These are phyloP conservation scores for Aspergillus neotritici DNA, from an alignment of 2,329 filamentous ascomycete genomes.

Conservation along the genomic window DNA sequence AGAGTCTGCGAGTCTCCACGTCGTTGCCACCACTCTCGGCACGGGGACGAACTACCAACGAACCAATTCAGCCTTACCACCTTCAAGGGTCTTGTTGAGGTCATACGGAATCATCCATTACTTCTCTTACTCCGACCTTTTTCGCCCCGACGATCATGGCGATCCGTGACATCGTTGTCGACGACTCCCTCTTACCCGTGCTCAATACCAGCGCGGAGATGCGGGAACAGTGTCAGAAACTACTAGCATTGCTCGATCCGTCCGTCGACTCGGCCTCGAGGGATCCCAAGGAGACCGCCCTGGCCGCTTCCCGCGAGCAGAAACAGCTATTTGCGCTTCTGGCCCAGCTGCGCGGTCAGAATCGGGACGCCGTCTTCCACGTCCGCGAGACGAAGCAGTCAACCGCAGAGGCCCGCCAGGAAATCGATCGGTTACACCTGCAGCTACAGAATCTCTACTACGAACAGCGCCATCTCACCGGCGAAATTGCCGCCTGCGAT, in stretches of 20 bases:
- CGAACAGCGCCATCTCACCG: constrained; percentile 82
- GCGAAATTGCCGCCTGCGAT: constrained; percentile 86
- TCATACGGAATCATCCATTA: constrained; percentile 4
- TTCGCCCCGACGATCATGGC: constrained; percentile 41
- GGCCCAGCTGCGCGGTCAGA: constrained; percentile 72
- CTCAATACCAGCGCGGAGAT: constrained; percentile 68
- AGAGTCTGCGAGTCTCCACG: constrained; percentile 2
- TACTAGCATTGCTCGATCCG: constrained; percentile 53
- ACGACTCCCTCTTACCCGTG: constrained; percentile 61
- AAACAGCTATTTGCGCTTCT: constrained; percentile 75
- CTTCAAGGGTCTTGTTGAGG: no score
- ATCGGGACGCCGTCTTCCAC: constrained; percentile 72
- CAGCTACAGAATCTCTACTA: constrained; percentile 96
- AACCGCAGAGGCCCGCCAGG: constrained; percentile 80
- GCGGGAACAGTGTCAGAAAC: constrained; percentile 62
- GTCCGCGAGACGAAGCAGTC: constrained; percentile 79
- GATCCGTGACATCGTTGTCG: constrained; percentile 55
- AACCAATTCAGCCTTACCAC: no score
- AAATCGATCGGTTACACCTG: constrained; percentile 85
- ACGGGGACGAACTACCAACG: no score
- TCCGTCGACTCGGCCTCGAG: constrained; percentile 37
- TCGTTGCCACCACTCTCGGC: constrained; percentile 4
- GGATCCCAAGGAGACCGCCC: constrained; percentile 46
- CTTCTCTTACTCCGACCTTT: constrained; percentile 11
- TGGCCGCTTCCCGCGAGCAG: constrained; percentile 66